Conservation (phyloP, 2,329 filamentous ascomycete species). For the Aspergillus cejpii region DNA sequence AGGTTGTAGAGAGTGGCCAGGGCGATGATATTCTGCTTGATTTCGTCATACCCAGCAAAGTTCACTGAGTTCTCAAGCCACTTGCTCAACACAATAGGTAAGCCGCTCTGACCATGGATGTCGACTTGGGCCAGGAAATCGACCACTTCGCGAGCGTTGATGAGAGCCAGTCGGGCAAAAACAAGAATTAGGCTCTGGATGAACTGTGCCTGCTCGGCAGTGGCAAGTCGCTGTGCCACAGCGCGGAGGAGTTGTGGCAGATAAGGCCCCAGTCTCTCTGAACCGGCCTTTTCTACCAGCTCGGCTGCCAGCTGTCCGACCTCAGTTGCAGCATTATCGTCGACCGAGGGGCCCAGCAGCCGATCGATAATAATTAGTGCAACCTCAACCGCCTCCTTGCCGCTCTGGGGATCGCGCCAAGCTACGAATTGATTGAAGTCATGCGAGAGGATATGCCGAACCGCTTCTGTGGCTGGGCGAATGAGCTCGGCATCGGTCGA, state of each 20-base stretch:
- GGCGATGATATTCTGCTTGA: constrained; percentile 91
- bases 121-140: constrained; percentile 82
- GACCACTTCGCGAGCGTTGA: constrained; percentile 80
- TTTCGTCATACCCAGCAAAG: constrained; percentile 97
- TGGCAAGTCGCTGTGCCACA: constrained; percentile 75
- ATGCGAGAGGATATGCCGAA: constrained; percentile 84
- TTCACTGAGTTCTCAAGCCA: constrained; percentile 97
- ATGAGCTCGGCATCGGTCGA: constrained; percentile 84
- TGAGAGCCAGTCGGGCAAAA: constrained; percentile 81
- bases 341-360: constrained; percentile 72
- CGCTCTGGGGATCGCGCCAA: constrained; percentile 70
- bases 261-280: constrained; percentile 83
- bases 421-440: constrained; percentile 83
- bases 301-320: constrained; percentile 91
- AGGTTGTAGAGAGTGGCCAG: constrained; percentile 85
- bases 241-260: constrained; percentile 81
- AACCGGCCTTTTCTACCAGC: constrained; percentile 89
- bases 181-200: constrained; percentile 95
- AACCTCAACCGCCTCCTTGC: constrained; percentile 78
- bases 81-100: constrained; percentile 83
- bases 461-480: constrained; percentile 73
- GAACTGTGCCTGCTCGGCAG: constrained; percentile 76
- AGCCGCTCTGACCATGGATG: constrained; percentile 67
- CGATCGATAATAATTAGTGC: constrained; percentile 89
- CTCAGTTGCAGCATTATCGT: constrained; percentile 91